These are phyloP conservation scores for Logfia minima DNA, from an alignment of 129 eudicot species.

Conservation along the genomic window DNA sequence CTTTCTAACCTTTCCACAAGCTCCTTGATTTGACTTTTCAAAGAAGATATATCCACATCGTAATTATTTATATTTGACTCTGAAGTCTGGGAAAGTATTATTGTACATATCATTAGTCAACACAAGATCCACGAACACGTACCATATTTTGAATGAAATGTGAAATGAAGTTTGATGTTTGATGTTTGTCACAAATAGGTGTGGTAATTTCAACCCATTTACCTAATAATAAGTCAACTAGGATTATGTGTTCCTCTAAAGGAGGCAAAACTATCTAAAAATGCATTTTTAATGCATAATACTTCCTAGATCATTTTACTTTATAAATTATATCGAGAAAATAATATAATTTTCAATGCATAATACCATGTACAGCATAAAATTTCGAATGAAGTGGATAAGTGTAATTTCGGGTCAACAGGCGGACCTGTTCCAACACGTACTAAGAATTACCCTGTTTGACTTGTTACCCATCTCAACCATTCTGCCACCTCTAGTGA, in stretches of 20 bases:
- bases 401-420: not conserved
- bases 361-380: not conserved
- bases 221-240: not conserved
- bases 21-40: constrained; percentile 10
- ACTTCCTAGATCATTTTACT: not conserved
- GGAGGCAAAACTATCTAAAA: not conserved
- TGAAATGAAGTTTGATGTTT: not conserved
- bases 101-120: not conserved
- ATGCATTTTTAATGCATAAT: not conserved
- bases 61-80: constrained; percentile 12
- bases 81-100: constrained; percentile 45
- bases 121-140: not conserved
- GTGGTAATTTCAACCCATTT: not conserved
- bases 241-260: not conserved
- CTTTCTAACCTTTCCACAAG: constrained; percentile 16
- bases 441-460: not conserved
- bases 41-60: not conserved
- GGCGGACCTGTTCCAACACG: not conserved
- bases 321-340: too few species aligned
- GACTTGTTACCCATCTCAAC: not conserved
- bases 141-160: not conserved
- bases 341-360: not conserved
- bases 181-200: not conserved
- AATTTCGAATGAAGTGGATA: not conserved
- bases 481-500: not conserved